Base-by-base conservation (phyloP, 768 basidiomycete genomes). In the Favolaschia claudopus region DNA sequence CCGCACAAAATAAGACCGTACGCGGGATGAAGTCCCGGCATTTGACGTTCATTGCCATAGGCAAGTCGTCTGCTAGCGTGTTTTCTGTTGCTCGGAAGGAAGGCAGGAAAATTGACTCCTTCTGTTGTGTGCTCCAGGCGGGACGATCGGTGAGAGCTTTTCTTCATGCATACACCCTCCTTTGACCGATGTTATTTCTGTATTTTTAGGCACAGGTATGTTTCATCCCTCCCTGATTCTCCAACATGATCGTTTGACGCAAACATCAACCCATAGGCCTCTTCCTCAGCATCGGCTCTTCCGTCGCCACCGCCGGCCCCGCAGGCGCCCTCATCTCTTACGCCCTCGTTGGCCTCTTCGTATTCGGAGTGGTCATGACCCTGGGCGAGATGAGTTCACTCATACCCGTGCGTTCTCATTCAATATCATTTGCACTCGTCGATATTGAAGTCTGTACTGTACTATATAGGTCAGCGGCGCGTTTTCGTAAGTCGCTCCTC, bases 401-500 rank as follows among this genome's bases (percentile, higher is more conserved):
- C 17, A 59, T 59, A n/a, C 58, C 58, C 32, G 79, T 83, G 54
- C 67, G 77, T 63, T 38, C n/a, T n/a, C n/a, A n/a, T n/a, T n/a
- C n/a, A n/a, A n/a, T n/a, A n/a, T n/a, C n/a, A n/a, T n/a, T n/a
- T n/a, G n/a, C n/a, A n/a, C n/a, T n/a, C n/a, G n/a, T n/a, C n/a
- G n/a, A n/a, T n/a, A n/a, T n/a, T n/a, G n/a, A n/a, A n/a, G n/a
- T n/a, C n/a, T n/a, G n/a, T n/a, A n/a, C n/a, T n/a, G n/a, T n/a
- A n/a, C n/a, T n/a, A n/a, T n/a, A 34, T 29, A 33, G 48, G 50
- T 39, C 29, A 85, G 83, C 29, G 87, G 87, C 12, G 87, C 89
- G 67, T 88, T 90, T 87, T 78, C 86, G 20, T 79, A 84, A 17
- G 82, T 87, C 74, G n/a, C n/a, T n/a, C n/a, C n/a, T n/a, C n/a